Evolutionary conservation across 768 basidiomycete genomes (phyloP).

Genomic region (Porphyrellus cyaneotinctus): DNA sequence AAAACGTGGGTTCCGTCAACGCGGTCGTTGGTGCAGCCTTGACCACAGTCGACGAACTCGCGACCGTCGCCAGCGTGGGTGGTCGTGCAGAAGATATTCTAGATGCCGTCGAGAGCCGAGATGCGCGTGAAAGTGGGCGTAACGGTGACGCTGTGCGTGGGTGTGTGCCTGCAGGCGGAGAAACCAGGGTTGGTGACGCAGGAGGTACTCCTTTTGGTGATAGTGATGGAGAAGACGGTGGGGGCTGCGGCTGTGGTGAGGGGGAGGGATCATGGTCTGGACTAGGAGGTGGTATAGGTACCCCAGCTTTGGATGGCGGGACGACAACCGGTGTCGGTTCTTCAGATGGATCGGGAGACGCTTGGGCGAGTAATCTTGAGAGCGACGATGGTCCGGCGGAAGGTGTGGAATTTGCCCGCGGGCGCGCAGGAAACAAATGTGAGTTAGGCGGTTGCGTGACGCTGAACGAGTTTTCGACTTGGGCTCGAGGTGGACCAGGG

Average conservation of each 20-base stretch:
- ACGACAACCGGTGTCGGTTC: conserved; percentile 22
- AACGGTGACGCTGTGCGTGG: conserved; percentile 49
- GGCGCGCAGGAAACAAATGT: conserved; percentile 59
- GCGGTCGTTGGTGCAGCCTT: conserved; percentile 71
- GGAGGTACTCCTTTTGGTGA: background rate
- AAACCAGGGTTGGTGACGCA: conserved; percentile 1
- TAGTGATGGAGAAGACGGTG: conserved; percentile 21
- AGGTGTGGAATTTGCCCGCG: conserved; percentile 64
- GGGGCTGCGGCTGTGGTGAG: conserved; percentile 35
- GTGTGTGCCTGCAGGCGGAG: conserved; percentile 32
- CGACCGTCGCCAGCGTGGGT: conserved; percentile 51
- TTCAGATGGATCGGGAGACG: conserved; percentile 41
- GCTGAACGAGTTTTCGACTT: conserved; percentile 70
- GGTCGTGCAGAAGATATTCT: conserved; percentile 61
- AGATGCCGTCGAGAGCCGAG: conserved; percentile 64
- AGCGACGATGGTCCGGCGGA: conserved; percentile 73
- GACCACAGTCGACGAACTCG: conserved; percentile 37
- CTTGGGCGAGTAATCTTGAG: conserved; percentile 76
- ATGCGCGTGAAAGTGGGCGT: conserved; percentile 70
- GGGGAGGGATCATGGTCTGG: conserved; percentile 4
- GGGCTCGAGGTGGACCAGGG: conserved; percentile 61
- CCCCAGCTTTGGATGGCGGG: conserved; percentile 28
- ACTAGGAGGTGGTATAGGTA: conserved; percentile 27
- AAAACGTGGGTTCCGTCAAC: conserved; percentile 50
- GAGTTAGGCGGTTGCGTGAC: conserved; percentile 63